phyloP scores from a whole-genome alignment of 208 protist genomes.

The Acanthamoeba royreba region DNA sequence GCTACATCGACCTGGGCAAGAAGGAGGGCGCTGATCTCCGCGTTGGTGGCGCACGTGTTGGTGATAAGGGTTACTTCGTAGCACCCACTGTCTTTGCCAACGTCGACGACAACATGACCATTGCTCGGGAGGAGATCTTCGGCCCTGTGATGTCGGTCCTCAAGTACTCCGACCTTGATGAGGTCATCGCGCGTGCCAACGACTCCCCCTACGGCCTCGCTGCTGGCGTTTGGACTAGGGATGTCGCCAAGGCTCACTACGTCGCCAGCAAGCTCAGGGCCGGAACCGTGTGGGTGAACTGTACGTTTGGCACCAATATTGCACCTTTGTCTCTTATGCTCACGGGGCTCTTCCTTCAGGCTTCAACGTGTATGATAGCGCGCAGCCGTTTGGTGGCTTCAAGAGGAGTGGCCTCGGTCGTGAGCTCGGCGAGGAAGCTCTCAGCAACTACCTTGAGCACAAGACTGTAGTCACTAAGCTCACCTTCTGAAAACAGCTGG shows the following conservation, averaged over 20 bases:
- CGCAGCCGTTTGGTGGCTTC: conserved; percentile 85
- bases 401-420: conserved; percentile 86
- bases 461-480: conserved; percentile 74
- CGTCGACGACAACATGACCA: conserved; percentile 81
- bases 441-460: conserved; percentile 82
- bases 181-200: conserved; percentile 84
- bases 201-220: conserved; percentile 84
- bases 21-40: conserved; percentile 80
- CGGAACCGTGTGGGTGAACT: conserved; percentile 88
- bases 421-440: conserved; percentile 80
- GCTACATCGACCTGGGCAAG: conserved; percentile 82
- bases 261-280: conserved; percentile 70
- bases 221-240: conserved; percentile 82
- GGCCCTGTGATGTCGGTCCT: conserved; percentile 86
- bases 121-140: conserved; percentile 88
- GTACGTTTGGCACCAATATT: no score
- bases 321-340: no score
- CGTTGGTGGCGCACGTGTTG: conserved; percentile 69
- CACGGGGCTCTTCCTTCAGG: no score
- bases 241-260: conserved; percentile 77
- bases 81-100: conserved; percentile 83
- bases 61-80: conserved; percentile 82
- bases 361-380: conserved; percentile 83
- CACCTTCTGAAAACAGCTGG: no score
- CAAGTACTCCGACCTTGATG: conserved; percentile 83